Evolutionary conservation across 345 rosid genomes (phyloP).

Genomic region (Brassica napus): Da-Ae NC_063446.1:55562501-55563000

Average conservation of each 20-base stretch:
- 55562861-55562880: constrained; percentile 25
- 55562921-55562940: constrained; percentile 9
- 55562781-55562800: constrained; percentile 17
- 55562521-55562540: constrained; percentile 98
- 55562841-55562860: constrained; percentile 30
- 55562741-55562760: constrained; percentile 24
- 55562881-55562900: constrained; percentile 28
- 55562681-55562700: constrained; percentile 63
- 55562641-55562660: constrained; percentile 88
- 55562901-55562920: constrained; percentile 19
- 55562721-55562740: constrained; percentile 39
- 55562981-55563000: constrained; percentile 21
- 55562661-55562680: constrained; percentile 73
- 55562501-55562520: constrained; percentile 49
- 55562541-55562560: constrained; percentile 99
- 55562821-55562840: constrained; percentile 10
- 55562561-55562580: constrained; percentile 80
- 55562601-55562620: neutral
- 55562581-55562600: constrained; percentile 33
- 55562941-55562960: constrained; percentile 12
- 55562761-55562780: constrained; percentile 11
- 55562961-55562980: neutral
- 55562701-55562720: constrained; percentile 90
- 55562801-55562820: constrained; percentile 9
- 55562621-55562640: constrained; percentile 16